A percentile compares a stretch with the other conserved stretches of the same genome.
Evolutionary conservation across 2,329 filamentous ascomycete species (phyloP).

Genomic region (Cucurbitaria berberidis): DNA sequence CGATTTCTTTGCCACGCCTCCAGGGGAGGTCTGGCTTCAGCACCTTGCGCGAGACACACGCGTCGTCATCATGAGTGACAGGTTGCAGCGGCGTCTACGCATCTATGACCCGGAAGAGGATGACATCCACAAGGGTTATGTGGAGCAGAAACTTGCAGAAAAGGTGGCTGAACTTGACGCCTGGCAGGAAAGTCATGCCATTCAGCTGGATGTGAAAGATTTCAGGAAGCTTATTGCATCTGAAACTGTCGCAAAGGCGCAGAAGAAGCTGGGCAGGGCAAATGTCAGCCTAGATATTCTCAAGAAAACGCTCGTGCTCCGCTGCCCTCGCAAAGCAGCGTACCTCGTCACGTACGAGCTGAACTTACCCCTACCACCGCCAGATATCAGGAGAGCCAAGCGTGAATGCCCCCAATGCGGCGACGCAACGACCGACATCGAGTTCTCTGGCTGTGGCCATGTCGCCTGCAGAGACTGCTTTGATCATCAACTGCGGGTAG

Average conservation of each 20-base stretch:
- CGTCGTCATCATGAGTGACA: conserved; percentile 7
- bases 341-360: conserved; percentile 3
- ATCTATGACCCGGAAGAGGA: conserved; percentile 6
- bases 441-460: conserved; percentile 17
- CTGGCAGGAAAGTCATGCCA: background rate
- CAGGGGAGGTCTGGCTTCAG: conserved; percentile 5
- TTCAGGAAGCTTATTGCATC: conserved; percentile 5
- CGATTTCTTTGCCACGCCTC: conserved; percentile 8
- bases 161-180: background rate
- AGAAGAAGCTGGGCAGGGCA: background rate
- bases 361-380: background rate
- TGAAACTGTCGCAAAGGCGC: background rate
- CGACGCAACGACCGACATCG: conserved; percentile 4
- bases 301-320: conserved; percentile 3
- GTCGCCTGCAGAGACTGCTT: conserved; percentile 23
- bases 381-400: background rate
- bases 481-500: conserved; percentile 15
- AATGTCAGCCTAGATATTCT: conserved; percentile 10
- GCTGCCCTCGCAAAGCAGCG: conserved; percentile 1
- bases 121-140: background rate
- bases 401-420: conserved; percentile 1
- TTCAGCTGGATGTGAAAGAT: background rate
- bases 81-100: conserved; percentile 6
- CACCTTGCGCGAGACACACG: conserved; percentile 2
- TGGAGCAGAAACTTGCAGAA: conserved; percentile 2